Base-by-base conservation (phyloP, 164 flowering plant genomes). In the Piper betle region DNA sequence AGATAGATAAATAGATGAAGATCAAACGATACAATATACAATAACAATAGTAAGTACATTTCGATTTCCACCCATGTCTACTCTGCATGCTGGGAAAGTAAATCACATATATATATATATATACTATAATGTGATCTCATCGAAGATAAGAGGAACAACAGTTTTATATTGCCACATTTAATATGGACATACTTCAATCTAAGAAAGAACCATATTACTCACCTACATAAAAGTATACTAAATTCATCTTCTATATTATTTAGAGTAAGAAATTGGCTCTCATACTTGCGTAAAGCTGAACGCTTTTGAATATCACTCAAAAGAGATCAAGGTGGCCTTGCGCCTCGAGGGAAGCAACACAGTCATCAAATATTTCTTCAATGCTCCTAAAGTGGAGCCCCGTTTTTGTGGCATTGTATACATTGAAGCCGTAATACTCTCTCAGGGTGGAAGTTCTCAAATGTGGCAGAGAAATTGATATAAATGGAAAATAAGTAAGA, bases 341-440 rank as follows among this genome's bases (percentile, higher is more conserved):
- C 57, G 79, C 73, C 59, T 68, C 66, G 0, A 93, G 75, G 17
- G 88, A 86, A 19, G 79, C 75, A 69, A 88, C 61, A 66, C 92
- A 82, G 58, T 88, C 99, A 68, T 84, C 91, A 63, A 93, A 93
- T 94, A 90, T 87, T 61, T 90, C 91, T 65, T 80, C 76, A 1
- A 86, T 63, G 0, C 92, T 64, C 78, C 73, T 90, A 80, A 88
- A 90, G 67, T 84, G 69, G 68, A 90, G 72, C 37, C 99, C 96
- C 53, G 86, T 71, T n/a, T 69, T 78, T 77, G 65, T 62, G 71
- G 84, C 10, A 73, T 93, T 93, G 1, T 76, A 68, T 17, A 87
- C 84, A 65, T 85, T 66, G 57, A 82, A 78, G 37, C 86, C 87
- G 48, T 90, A 93, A 56, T 64, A 64, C n/a, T 61, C 40, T 37